phyloP scores from a whole-genome alignment of 371 early-diverging fungal species.

The Nematocida sp. region DNA sequence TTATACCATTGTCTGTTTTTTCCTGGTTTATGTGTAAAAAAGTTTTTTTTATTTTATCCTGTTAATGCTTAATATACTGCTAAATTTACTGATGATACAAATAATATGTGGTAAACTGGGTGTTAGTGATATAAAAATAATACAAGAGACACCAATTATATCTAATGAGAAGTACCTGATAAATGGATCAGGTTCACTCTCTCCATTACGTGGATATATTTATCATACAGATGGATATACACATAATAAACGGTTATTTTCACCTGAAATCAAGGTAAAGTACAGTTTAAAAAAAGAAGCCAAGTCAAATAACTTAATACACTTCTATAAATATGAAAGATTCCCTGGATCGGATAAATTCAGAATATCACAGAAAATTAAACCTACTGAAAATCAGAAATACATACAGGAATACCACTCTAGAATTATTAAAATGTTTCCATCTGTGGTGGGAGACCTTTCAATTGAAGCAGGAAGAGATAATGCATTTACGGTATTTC shows the following conservation, averaged over 20 bases:
- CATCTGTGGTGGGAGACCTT: neutral
- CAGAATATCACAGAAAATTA: neutral
- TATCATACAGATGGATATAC: neutral
- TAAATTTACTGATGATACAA: neutral
- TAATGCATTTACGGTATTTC: neutral
- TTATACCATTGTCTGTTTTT: too few relatives aligned
- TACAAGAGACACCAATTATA: neutral
- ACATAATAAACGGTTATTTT: conserved; percentile 1
- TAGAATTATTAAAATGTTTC: conserved; percentile 4
- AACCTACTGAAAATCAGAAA: neutral
- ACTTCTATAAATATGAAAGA: neutral
- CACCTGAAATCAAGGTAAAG: neutral
- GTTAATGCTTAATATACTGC: too few relatives aligned
- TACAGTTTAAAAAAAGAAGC: neutral
- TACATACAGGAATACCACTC: neutral
- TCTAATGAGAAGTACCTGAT: neutral
- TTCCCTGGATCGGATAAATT: neutral
- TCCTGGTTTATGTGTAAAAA: too few relatives aligned
- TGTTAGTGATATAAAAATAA: neutral
- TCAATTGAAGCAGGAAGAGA: neutral
- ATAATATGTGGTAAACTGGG: neutral
- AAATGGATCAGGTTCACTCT: neutral
- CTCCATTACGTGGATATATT: neutral
- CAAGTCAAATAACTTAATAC: neutral
- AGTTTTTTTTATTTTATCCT: too few relatives aligned